Evolutionary conservation across 169 alveolate genomes (phyloP).

Genomic region (Eimeria necatrix): DNA sequence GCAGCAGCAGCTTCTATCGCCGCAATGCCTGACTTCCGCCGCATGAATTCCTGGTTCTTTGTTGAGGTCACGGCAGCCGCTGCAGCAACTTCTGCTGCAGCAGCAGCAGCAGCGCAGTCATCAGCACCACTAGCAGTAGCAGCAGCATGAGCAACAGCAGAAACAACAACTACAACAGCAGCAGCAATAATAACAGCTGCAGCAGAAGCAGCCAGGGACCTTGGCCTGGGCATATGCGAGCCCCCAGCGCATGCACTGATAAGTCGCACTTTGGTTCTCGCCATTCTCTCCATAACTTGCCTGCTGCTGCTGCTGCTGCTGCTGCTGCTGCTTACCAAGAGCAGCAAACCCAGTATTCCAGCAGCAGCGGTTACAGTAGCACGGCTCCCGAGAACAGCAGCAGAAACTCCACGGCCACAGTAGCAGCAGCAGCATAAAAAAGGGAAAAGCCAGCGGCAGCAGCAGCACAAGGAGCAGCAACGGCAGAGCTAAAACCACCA

Average conservation of each 20-base stretch:
- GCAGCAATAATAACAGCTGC: no score
- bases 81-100: conserved; percentile 59
- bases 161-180: not conserved
- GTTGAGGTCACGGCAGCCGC: not conserved
- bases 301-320: no score
- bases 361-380: no score
- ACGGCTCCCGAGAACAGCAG: not conserved
- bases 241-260: no score
- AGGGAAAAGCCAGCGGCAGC: no score
- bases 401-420: conserved; percentile 31
- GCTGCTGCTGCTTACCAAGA: no score
- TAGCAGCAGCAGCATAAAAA: conserved; percentile 31
- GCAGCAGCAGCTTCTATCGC: conserved; percentile 20
- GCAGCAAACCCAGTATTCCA: no score
- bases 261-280: no score
- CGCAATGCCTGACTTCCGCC: conserved; percentile 11
- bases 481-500: not conserved
- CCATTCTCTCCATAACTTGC: no score
- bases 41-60: not conserved
- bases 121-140: conserved; percentile 38
- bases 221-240: no score
- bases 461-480: not conserved
- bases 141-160: conserved; percentile 42
- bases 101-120: conserved; percentile 36
- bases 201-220: no score